Base-by-base conservation (phyloP, 2,329 filamentous ascomycete genomes). In the Cladophialophora exuberans region DNA sequence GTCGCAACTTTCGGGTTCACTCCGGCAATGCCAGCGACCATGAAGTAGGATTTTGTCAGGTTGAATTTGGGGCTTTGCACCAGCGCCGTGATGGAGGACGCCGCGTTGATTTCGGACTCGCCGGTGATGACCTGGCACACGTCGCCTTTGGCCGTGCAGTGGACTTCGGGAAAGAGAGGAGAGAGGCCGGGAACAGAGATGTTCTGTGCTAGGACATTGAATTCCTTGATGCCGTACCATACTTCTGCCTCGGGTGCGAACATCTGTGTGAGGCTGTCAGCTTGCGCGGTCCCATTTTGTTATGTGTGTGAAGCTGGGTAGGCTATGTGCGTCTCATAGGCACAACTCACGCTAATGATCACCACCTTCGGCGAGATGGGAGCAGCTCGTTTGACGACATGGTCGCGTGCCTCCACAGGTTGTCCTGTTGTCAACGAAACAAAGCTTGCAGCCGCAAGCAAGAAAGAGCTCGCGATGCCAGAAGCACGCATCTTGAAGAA, bases 51-150 rank as follows among this genome's bases (percentile, higher is more conserved):
- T 43, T 76, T 70, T 1, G 73, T 78, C 10, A 91, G 76, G 70
- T 90, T 79, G 68, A 91, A 89, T 9, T 73, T 66, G 1, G 74
- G 67, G 0, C 83, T 87, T 11, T 85, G 76, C n/a, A 82, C 74
- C 7, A 90, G 75, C 0, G 87, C 82, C 42, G 79, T 79, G 57
- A 88, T 79, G 0, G 85, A 85, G 5, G 80, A 72, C 0, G 88
- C 88, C 0, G 88, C 86, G 67, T 91, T 92, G 74, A 91, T 89
- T 71, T 90, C 87, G 7, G 79, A 77, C 68, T 87, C 85, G 5
- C 58, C 58, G 6, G 55, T 57, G 43, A 61, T 35, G 18, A 89
- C 64, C 66, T 90, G 87, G 70, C 88, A 91, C 43, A 91, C 73
- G 2, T 78, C 75, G 25, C 79, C 75, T 62, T 84, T 72, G 9